Evolutionary conservation across 108 stramenopile species (phyloP), one percentile per base, ranked within the genome.

Genomic region (Stephanodiscus minutulus): DNA sequence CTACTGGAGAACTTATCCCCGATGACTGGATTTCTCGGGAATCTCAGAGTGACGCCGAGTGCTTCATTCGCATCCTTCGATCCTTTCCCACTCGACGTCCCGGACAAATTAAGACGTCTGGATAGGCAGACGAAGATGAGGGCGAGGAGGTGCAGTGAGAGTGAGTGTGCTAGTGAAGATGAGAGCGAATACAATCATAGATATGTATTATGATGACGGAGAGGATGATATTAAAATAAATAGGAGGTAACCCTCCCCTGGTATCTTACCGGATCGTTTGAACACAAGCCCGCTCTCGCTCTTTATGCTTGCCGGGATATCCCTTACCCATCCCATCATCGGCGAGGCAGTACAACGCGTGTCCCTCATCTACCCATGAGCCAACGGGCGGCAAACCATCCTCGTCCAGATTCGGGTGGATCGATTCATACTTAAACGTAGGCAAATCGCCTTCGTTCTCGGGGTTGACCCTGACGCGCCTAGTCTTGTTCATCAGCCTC

Each of bases 1-100:
- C 99, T 91, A 70, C 95, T 96, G 22, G 93, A 93, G 74, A 99
- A 99, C 73, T 99, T 99, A 79, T 99, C 99, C 21, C 99, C 99
- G 53, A 99, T 97, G 6, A 98, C 91, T 18, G 99, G 99, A 70
- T 97, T 97, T 27, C 99, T 84, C 22, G 93, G 93, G 73, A 90
- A 97, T 20, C 99, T 91, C 44, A 99, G 77, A 2, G 97, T 98
- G 39, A 98, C 92, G 35, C 80, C 88, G 43, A 91, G 81, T 35
- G 72, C 72, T 43, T 71, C 82, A 15, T 36, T 77, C 70, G 55
- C 55, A 12, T 58, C 76, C 59, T 67, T 87, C 71, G 61, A 59
- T 60, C 48, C 77, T 55, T 39, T 75, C n/a, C 78, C 74, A 17
- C 52, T 57, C 5, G 78, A 66, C 25, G 68, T 39, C 6, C 79